Conservation (phyloP, 192 early-diverging fungal genomes). For the Mortierella antarctica region DNA sequence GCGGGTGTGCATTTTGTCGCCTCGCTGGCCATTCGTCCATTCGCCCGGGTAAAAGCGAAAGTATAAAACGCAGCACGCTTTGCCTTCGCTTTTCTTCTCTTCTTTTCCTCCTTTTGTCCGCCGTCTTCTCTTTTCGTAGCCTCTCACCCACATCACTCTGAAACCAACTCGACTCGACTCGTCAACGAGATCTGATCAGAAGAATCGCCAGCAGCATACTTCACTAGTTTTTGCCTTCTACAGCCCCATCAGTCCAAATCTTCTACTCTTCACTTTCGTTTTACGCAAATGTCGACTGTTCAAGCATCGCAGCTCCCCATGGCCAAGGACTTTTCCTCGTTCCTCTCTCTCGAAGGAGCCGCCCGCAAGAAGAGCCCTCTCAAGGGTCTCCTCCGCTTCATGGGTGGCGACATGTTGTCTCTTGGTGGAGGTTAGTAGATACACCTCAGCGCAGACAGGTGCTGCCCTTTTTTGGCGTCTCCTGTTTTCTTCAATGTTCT, state of each 20-base stretch:
- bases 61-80: background rate
- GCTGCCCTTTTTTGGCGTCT: background rate
- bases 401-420: conserved; percentile 63
- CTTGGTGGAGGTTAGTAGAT: conserved; percentile 62
- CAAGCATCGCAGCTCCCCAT: conserved; percentile 21
- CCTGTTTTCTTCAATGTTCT: too few species aligned
- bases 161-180: too few species aligned
- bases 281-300: conserved; percentile 15
- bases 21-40: too few species aligned
- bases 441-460: too few species aligned
- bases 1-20: too few species aligned
- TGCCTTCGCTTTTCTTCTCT: background rate
- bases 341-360: conserved; percentile 46
- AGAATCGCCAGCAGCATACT: too few species aligned
- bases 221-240: background rate
- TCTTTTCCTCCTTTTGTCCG: background rate
- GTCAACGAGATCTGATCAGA: too few species aligned
- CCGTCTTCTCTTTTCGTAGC: too few species aligned
- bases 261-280: background rate
- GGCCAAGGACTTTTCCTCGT: conserved; percentile 52
- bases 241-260: background rate
- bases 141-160: too few species aligned
- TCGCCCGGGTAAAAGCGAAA: background rate
- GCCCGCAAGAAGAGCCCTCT: conserved; percentile 55
- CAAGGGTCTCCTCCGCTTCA: conserved; percentile 45